Evolutionary conservation across 305 asterid genomes (phyloP).

Genomic region (Caryopteris hybrid): DNA sequence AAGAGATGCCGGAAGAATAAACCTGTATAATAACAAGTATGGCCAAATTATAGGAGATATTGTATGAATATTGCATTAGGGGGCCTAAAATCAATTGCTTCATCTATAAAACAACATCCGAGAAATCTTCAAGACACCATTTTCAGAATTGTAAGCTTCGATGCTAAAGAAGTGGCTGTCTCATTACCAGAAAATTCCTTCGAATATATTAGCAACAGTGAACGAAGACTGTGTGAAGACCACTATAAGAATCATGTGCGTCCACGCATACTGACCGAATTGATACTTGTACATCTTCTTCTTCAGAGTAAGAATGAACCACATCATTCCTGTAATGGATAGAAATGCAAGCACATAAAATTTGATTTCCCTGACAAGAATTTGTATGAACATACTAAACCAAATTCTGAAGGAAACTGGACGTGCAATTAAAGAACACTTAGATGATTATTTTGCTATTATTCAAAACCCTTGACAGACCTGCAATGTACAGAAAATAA

Average conservation of each 20-base stretch:
- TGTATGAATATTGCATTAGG: too few relatives aligned
- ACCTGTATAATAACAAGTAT: constrained; percentile 49
- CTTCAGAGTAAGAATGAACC: constrained; percentile 88
- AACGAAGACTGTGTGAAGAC: constrained; percentile 87
- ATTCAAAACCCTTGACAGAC: constrained; percentile 30
- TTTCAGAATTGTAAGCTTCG: neutral
- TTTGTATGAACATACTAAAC: neutral
- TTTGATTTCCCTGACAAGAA: neutral
- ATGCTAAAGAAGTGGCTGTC: neutral
- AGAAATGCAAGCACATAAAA: neutral
- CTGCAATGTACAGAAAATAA: constrained; percentile 76
- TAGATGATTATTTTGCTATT: neutral
- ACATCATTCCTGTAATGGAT: constrained; percentile 68
- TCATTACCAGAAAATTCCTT: constrained; percentile 87
- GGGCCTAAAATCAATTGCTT: neutral
- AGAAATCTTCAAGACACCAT: neutral
- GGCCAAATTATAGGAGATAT: neutral
- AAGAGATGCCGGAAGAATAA: constrained; percentile 88
- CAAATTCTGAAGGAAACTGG: neutral
- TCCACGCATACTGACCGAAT: constrained; percentile 94
- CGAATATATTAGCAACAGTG: constrained; percentile 90
- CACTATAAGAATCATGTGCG: constrained; percentile 91
- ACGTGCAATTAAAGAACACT: neutral
- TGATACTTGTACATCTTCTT: constrained; percentile 94
- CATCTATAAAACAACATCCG: neutral